phyloP scores from a whole-genome alignment of 305 asterid genomes.

The Coffea humblotiana region DNA sequence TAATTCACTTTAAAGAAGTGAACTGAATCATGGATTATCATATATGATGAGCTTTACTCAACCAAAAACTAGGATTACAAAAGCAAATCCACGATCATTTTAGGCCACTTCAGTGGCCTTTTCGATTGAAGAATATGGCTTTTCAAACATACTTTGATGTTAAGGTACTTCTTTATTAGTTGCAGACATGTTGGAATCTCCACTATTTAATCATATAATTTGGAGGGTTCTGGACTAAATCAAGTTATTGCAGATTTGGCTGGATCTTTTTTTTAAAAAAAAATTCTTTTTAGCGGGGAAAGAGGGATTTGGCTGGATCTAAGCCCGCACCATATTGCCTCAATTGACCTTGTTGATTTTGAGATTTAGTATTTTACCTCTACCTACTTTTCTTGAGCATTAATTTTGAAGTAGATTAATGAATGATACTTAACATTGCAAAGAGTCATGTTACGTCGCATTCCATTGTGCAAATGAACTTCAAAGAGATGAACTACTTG shows the following conservation, averaged over 20 bases:
- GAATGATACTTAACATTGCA: not conserved
- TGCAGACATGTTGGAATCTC: not conserved
- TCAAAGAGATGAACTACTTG: not conserved
- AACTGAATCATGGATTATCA: not conserved
- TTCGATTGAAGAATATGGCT: not conserved
- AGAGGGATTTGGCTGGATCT: not conserved
- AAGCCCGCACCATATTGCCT: not conserved
- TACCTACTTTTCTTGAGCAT: not conserved
- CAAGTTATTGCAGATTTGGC: not conserved
- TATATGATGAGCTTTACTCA: not conserved
- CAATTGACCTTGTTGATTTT: not conserved
- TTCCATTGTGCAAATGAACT: not conserved
- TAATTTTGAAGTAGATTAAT: not conserved
- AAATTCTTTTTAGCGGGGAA: no score
- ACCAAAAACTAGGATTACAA: constrained; percentile 1
- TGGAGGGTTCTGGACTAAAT: not conserved
- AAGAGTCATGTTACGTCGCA: not conserved
- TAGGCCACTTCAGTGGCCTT: not conserved
- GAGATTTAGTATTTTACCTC: not conserved
- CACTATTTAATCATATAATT: not conserved
- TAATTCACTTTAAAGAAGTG: not conserved
- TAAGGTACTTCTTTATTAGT: not conserved
- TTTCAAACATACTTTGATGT: not conserved
- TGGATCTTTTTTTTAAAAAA: not conserved
- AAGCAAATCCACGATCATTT: not conserved